Evolutionary conservation across 2,329 filamentous ascomycete genomes (phyloP).

Genomic region (Aureobasidium pullulans): DNA sequence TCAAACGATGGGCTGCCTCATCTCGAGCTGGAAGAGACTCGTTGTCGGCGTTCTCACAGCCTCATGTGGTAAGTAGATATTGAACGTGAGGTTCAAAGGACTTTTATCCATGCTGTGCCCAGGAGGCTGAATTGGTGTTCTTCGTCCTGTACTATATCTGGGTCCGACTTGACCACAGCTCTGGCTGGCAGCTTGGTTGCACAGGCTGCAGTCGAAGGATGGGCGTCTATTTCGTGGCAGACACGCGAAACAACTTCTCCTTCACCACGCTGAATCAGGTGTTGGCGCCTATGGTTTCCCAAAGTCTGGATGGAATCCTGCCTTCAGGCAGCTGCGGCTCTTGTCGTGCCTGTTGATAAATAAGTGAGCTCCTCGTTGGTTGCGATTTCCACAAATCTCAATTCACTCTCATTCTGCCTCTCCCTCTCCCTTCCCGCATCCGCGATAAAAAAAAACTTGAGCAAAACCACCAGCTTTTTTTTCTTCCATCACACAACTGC

Average conservation of each 20-base stretch:
- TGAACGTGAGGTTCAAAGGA: no score
- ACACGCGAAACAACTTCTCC: background rate
- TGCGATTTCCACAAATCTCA: background rate
- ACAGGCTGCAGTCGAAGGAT: constrained; percentile 3
- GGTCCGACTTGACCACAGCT: background rate
- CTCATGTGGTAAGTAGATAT: no score
- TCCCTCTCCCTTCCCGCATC: background rate
- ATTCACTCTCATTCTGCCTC: background rate
- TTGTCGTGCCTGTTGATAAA: background rate
- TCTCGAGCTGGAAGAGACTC: background rate
- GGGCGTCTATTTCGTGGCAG: background rate
- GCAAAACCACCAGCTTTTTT: background rate
- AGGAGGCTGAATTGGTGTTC: background rate
- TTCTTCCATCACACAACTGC: background rate
- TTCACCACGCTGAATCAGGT: background rate
- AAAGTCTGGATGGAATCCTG: background rate
- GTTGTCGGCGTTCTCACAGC: background rate
- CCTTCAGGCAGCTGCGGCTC: background rate
- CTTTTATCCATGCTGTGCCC: background rate
- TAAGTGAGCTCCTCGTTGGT: background rate
- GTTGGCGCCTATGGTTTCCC: background rate
- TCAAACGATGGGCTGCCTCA: background rate
- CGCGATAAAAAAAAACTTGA: background rate
- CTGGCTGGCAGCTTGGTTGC: background rate
- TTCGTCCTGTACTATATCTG: background rate